Conservation (phyloP, 106 monocot species). For the Xerophyta viscosa region DNA sequence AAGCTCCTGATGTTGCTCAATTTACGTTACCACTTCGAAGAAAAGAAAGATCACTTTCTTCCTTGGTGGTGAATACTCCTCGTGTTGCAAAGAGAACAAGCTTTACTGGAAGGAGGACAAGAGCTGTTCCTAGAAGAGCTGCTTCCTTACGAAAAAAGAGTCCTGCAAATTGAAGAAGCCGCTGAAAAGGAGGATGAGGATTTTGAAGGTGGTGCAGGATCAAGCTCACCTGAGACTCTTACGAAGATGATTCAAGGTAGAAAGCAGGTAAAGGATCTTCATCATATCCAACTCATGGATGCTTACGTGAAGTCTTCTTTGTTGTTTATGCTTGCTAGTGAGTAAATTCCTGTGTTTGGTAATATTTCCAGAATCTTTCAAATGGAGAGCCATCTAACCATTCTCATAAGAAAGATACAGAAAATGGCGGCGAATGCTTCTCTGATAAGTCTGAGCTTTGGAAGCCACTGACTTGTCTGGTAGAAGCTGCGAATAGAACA, state of each 20-base stretch:
- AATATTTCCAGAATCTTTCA: constrained; percentile 34
- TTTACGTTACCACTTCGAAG: constrained; percentile 63
- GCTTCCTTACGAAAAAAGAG: constrained; percentile 26
- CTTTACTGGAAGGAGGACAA: constrained; percentile 76
- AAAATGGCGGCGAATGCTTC: constrained; percentile 26
- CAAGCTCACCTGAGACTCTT: constrained; percentile 31
- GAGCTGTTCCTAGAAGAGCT: constrained; percentile 50
- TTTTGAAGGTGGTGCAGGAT: constrained; percentile 28
- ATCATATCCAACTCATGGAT: not conserved
- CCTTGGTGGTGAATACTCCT: constrained; percentile 79
- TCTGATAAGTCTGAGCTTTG: constrained; percentile 57
- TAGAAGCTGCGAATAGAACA: constrained; percentile 75
- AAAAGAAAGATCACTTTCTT: constrained; percentile 96
- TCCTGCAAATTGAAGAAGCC: constrained; percentile 30
- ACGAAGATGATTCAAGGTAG: constrained; percentile 35
- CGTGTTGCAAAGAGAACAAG: constrained; percentile 37
- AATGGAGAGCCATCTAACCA: constrained; percentile 39
- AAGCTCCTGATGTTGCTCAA: constrained; percentile 44
- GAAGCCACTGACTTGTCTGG: constrained; percentile 83
- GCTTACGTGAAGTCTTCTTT: not conserved
- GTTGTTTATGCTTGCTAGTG: not conserved
- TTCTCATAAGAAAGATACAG: constrained; percentile 23
- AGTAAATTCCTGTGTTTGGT: not conserved
- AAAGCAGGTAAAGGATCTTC: constrained; percentile 43
- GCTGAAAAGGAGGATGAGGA: constrained; percentile 38